Evolutionary conservation across 2,329 filamentous ascomycete genomes (phyloP).

Genomic region (Venturia nashicola): DNA sequence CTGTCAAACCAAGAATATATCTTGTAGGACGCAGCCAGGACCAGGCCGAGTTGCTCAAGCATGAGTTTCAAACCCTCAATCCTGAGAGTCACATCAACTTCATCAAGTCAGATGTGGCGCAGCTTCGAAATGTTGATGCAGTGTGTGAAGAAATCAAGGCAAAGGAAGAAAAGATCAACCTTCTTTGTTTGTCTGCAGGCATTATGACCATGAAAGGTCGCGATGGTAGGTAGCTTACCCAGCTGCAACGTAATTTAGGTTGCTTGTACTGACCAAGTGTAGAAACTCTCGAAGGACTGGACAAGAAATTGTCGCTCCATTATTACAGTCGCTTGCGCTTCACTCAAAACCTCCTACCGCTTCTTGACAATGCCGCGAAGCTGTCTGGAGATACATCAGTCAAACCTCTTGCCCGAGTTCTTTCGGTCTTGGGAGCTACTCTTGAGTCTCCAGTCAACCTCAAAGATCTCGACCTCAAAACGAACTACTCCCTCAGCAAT

Average conservation of each 20-base stretch:
- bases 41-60: constrained; percentile 24
- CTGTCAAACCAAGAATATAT: constrained; percentile 27
- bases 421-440: constrained; percentile 19
- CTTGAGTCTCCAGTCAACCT: constrained; percentile 15
- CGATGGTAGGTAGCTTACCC: constrained; percentile 12
- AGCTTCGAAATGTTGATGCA: constrained; percentile 29
- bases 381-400: constrained; percentile 9
- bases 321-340: constrained; percentile 29
- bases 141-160: constrained; percentile 34
- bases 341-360: constrained; percentile 24
- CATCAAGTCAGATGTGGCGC: constrained; percentile 29
- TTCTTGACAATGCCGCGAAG: constrained; percentile 17
- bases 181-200: constrained; percentile 42
- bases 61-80: constrained; percentile 27
- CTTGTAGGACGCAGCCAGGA: constrained; percentile 30
- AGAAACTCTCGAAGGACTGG: constrained; percentile 24
- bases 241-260: background rate
- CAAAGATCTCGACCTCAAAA: constrained; percentile 18
- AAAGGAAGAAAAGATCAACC: constrained; percentile 40
- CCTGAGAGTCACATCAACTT: constrained; percentile 25
- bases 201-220: constrained; percentile 31
- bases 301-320: constrained; percentile 20
- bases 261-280: background rate
- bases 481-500: constrained; percentile 17
- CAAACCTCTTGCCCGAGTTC: constrained; percentile 17